A percentile compares a stretch with the other conserved stretches of the same genome.
Evolutionary conservation across 2,329 filamentous ascomycete genomes (phyloP).

Genomic region (Onygenales sp.): DNA sequence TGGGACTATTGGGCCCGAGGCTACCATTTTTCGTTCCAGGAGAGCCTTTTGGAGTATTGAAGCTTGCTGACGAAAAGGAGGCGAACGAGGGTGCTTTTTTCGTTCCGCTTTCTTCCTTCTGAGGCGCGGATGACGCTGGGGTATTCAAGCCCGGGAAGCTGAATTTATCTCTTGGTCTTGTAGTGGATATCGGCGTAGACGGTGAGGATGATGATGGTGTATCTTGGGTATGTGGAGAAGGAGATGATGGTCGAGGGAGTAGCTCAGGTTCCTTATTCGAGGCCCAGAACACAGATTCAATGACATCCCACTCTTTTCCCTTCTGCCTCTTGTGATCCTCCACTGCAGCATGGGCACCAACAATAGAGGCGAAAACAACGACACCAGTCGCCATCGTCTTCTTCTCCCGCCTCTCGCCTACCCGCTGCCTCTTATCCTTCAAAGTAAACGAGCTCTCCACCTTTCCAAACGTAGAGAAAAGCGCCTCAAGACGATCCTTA

Average conservation of each 20-base stretch:
- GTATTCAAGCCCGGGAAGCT: slow-evolving; percentile 26
- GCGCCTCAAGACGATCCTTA: slow-evolving; percentile 34
- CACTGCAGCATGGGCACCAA: slow-evolving; percentile 49
- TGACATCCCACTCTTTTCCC: slow-evolving; percentile 36
- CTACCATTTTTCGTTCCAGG: slow-evolving; percentile 10
- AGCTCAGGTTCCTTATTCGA: slow-evolving; percentile 43
- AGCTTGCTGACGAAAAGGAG: slow-evolving; percentile 28
- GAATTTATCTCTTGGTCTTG: slow-evolving; percentile 18
- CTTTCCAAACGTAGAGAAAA: slow-evolving; percentile 48
- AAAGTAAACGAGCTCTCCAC: slow-evolving; percentile 47
- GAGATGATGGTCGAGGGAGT: slow-evolving; percentile 9
- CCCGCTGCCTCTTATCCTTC: slow-evolving; percentile 46
- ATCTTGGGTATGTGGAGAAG: slow-evolving; percentile 21
- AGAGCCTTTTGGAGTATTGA: slow-evolving; percentile 18
- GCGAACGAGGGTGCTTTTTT: slow-evolving; percentile 33
- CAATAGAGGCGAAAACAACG: slow-evolving; percentile 48
- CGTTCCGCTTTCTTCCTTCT: slow-evolving; percentile 13
- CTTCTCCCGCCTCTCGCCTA: slow-evolving; percentile 42
- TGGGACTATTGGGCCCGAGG: slow-evolving; percentile 24
- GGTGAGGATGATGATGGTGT: slow-evolving; percentile 15
- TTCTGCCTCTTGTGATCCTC: slow-evolving; percentile 37
- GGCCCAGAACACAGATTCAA: slow-evolving; percentile 49
- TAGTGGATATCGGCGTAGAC: slow-evolving; percentile 6
- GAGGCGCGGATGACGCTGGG: slow-evolving; percentile 8
- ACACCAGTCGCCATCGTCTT: slow-evolving; percentile 44